Conservation (phyloP, 2,329 filamentous ascomycete genomes). For the Albophoma yamanashiensis region DNA sequence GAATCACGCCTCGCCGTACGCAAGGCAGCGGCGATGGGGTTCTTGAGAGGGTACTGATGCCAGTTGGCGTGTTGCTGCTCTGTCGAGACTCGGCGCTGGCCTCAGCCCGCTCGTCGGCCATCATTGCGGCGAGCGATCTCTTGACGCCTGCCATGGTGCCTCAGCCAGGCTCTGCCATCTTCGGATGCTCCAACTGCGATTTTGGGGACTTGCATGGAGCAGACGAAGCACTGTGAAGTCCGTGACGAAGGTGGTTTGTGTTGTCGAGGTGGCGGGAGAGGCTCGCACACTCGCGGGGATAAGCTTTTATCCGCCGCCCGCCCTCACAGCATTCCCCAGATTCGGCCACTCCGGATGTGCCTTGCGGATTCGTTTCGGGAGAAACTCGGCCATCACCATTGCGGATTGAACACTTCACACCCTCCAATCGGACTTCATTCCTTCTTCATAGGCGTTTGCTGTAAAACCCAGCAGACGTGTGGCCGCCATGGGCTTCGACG, state of each 20-base stretch:
- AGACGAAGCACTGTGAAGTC: neutral
- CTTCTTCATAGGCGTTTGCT: neutral
- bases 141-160: slow-evolving; percentile 27
- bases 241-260: neutral
- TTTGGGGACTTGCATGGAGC: neutral
- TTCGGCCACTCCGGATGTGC: neutral
- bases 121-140: slow-evolving; percentile 24
- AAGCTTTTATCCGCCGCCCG: slow-evolving; percentile 10
- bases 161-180: neutral
- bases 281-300: slow-evolving; percentile 4
- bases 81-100: neutral
- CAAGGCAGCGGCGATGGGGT: slow-evolving; percentile 14
- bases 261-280: neutral
- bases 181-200: neutral
- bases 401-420: neutral
- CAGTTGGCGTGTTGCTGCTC: slow-evolving; percentile 1
- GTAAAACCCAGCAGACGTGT: neutral
- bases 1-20: slow-evolving; percentile 16
- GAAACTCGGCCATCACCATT: neutral
- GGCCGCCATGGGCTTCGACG: neutral
- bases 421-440: neutral
- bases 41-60: slow-evolving; percentile 8
- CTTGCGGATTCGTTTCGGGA: neutral
- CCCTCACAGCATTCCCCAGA: neutral
- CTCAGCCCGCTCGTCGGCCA: slow-evolving; percentile 15